Evolutionary conservation across 352 stramenopile species (phyloP), one percentile per base, ranked within the genome.

Genomic region (Pythium biforme): DNA sequence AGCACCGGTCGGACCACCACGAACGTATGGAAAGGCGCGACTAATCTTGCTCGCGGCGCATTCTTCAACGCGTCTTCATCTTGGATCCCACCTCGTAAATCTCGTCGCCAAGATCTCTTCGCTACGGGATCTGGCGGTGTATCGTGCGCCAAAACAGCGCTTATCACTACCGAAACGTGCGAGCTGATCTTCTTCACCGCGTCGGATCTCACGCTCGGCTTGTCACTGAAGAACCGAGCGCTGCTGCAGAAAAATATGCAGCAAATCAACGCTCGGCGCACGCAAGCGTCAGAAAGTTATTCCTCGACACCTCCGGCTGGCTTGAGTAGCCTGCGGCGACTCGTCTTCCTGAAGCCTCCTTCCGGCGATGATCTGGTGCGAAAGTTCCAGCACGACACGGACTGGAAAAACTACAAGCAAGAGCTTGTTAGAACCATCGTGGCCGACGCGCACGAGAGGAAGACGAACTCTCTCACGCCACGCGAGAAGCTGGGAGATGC

Each of bases 131-230:
- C 37, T 41, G 37, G 40, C 7, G 62, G 51, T 22, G 50, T 70
- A 17, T 40, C 73, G 20, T 84, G 74, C 27, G 76, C 79, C 9
- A 89, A 89, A 51, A 70, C 62, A 31, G 68, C 70, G 0, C 55
- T 89, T 26, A 51, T 87, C 3, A 74, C 79, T 2, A 65, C 62
- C 4, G 51, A 68, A 26, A 79, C 79, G 4, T 60, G 66, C 7
- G 77, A 87, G 12, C 20, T 89, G 0, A n/a, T 87, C 3, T 89
- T 87, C 58, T 71, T 89, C 20, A 76, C 75, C 10, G 67, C 74
- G 1, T 27, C 51, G 0, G 77, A 87, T 55, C 41, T 89, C 10
- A 64, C 57, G 3, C 45, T 70, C 12, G 59, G 68, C 4, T 37
- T 89, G 17, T 84, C 73, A 3, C 17, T 58, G 0, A 45, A 65